Evolutionary conservation across 768 basidiomycete species (phyloP).

Genomic region (Lactifluus pinguis): DNA sequence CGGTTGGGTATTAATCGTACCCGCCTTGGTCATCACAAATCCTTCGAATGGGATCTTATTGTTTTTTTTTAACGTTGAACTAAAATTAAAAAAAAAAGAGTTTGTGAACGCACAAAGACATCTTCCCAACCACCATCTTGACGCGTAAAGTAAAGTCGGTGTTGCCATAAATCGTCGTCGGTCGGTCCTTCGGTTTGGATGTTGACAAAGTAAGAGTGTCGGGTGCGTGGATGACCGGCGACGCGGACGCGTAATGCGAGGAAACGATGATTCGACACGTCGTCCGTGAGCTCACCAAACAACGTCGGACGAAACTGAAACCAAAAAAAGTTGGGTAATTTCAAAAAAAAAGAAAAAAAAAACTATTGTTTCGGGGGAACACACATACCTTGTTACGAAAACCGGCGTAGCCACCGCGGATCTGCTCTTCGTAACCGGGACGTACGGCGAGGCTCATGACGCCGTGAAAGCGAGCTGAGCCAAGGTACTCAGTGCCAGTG

Average conservation of each 20-base stretch:
- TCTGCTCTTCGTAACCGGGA: slow-evolving; percentile 52
- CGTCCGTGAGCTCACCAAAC: slow-evolving; percentile 67
- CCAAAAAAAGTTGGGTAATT: too few relatives aligned
- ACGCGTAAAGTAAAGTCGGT: slow-evolving; percentile 72
- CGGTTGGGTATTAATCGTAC: slow-evolving; percentile 59
- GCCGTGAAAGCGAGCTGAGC: slow-evolving; percentile 72
- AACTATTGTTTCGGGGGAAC: too few relatives aligned
- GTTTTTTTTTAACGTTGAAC: slow-evolving; percentile 12
- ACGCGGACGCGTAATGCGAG: slow-evolving; percentile 73
- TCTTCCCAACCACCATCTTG: slow-evolving; percentile 70
- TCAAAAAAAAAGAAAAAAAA: slow-evolving; percentile 35
- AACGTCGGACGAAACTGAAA: slow-evolving; percentile 57
- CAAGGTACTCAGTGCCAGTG: neutral
- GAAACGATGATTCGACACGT: slow-evolving; percentile 74
- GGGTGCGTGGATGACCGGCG: slow-evolving; percentile 65
- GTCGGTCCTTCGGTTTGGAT: slow-evolving; percentile 81
- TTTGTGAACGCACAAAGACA: slow-evolving; percentile 48
- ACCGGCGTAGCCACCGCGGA: slow-evolving; percentile 85
- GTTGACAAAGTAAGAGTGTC: slow-evolving; percentile 87
- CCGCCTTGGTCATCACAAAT: slow-evolving; percentile 68
- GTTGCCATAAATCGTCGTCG: slow-evolving; percentile 88
- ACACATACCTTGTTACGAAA: slow-evolving; percentile 69
- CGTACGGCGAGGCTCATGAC: slow-evolving; percentile 65
- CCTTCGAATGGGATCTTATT: slow-evolving; percentile 81
- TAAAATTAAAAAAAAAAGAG: slow-evolving; percentile 2